These are phyloP conservation scores for Eutypella sp. DNA, from an alignment of 2,329 filamentous ascomycete species.

Conservation along the genomic window DNA sequence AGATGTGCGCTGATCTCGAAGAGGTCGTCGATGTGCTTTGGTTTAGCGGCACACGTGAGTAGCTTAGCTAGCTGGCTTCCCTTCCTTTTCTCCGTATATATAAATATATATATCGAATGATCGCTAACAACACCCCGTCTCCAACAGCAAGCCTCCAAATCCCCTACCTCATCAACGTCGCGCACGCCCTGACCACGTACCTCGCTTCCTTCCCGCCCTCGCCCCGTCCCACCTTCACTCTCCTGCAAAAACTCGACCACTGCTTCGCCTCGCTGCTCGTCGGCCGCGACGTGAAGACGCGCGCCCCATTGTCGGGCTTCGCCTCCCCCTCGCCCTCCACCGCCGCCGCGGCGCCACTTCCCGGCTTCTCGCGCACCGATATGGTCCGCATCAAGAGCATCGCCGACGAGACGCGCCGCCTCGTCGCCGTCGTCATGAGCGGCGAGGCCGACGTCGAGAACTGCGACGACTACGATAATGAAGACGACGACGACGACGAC, in stretches of 20 bases:
- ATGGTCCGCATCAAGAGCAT: conserved; percentile 83
- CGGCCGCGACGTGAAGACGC: conserved; percentile 62
- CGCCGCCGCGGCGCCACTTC: conserved; percentile 40
- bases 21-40: conserved; percentile 75
- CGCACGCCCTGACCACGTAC: conserved; percentile 66
- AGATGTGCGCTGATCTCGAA: conserved; percentile 71
- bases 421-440: conserved; percentile 65
- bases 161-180: conserved; percentile 75
- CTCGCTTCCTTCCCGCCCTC: conserved; percentile 66
- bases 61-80: too few relatives aligned
- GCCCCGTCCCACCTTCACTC: conserved; percentile 61
- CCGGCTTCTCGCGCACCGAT: conserved; percentile 71
- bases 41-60: conserved; percentile 80
- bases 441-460: conserved; percentile 42
- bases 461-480: conserved; percentile 40
- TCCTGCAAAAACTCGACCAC: conserved; percentile 75
- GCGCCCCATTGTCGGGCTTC: conserved; percentile 45
- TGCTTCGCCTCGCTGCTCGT: conserved; percentile 73
- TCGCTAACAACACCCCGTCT: too few relatives aligned
- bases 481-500: conserved; percentile 36
- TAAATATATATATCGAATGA: too few relatives aligned
- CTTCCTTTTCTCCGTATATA: too few relatives aligned
- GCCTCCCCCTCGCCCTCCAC: conserved; percentile 26
- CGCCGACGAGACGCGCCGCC: conserved; percentile 68
- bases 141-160: conserved; percentile 68